Base-by-base conservation (phyloP, 2,329 filamentous ascomycete species). In the Clonostachys chloroleuca region DNA sequence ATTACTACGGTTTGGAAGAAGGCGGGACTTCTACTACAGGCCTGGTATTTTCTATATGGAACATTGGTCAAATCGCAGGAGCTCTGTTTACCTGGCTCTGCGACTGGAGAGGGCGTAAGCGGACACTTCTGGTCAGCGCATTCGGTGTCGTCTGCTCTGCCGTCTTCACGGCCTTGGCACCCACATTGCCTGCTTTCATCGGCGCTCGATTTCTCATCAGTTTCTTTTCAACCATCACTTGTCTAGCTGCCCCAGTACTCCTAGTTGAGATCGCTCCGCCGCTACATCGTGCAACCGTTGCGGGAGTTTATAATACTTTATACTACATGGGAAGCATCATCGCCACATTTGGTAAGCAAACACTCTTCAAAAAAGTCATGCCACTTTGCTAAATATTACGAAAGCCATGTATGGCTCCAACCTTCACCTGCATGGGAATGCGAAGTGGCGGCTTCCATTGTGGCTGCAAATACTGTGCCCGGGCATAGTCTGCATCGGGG, bases 241-340 rank as follows among this genome's bases (percentile, higher is more conserved):
- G 74, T 12, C 73, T 75, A 3, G 77, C 80, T 1, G 80, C 78
- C 0, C 81, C 81, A 0, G 71, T 80, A 9, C 83, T 81, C 52
- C 71, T 81, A 10, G 76, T 80, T 17, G 81, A 85, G 57, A 77
- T 82, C 46, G 70, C 78, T 0, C 81, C 83, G 48, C 80, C 82
- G 1, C 67, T 72, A 3, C 79, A 79, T 54, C 73, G 81, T 45
- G 80, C 75, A 20, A 70, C 80, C 3, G 65, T 83, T 17, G 81
- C 80, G 0, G 81, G 78, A n/a, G 67, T 78, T 30, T 70, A 68
- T 49, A 72, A 70, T 42, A 69, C 67, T 2, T 62, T 70, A 40
- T 72, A 67, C 52, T 68, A 69, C 20, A 57, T 72, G 8, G 78
- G 56, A 42, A 41, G 45, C 24, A 50, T 54, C 5, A 51, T 50